Evolutionary conservation across 306 rosid genomes (phyloP).

Genomic region (Medicago lupulina): DNA sequence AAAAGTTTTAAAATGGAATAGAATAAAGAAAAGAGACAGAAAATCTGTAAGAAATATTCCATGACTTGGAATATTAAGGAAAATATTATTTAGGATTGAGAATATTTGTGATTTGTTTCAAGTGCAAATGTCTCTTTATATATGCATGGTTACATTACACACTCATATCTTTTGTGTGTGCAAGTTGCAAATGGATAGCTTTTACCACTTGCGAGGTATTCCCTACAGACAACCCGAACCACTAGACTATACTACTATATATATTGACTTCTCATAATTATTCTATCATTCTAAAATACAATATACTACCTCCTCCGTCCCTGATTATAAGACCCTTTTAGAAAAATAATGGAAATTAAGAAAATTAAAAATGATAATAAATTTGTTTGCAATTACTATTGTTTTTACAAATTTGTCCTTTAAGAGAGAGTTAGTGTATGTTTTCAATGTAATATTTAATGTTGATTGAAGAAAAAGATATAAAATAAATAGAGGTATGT

Average conservation of each 20-base stretch:
- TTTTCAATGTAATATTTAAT: too few relatives aligned
- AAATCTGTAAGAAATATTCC: conserved; percentile 43
- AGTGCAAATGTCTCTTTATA: conserved; percentile 37
- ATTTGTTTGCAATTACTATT: too few relatives aligned
- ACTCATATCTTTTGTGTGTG: not conserved
- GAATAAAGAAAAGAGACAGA: conserved; percentile 45
- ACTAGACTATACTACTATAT: not conserved
- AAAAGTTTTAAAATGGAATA: conserved; percentile 44
- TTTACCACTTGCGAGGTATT: conserved; percentile 36
- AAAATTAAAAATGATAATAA: too few relatives aligned
- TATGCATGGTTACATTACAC: not conserved
- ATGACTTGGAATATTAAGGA: conserved; percentile 32
- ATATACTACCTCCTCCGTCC: too few relatives aligned
- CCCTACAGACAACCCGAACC: conserved; percentile 30
- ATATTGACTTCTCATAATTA: conserved; percentile 30
- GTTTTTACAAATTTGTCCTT: too few relatives aligned
- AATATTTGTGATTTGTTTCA: conserved; percentile 32
- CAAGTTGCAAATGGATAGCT: conserved; percentile 32
- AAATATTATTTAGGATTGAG: not conserved
- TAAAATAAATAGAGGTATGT: too few relatives aligned
- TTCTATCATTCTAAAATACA: not conserved
- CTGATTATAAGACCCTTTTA: too few relatives aligned
- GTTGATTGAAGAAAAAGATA: too few relatives aligned
- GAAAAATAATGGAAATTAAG: too few relatives aligned
- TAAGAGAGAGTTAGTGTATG: too few relatives aligned